Evolutionary conservation across 306 rosid species (phyloP), one percentile per base, ranked within the genome.

Genomic region (Castanospermum australe): DNA sequence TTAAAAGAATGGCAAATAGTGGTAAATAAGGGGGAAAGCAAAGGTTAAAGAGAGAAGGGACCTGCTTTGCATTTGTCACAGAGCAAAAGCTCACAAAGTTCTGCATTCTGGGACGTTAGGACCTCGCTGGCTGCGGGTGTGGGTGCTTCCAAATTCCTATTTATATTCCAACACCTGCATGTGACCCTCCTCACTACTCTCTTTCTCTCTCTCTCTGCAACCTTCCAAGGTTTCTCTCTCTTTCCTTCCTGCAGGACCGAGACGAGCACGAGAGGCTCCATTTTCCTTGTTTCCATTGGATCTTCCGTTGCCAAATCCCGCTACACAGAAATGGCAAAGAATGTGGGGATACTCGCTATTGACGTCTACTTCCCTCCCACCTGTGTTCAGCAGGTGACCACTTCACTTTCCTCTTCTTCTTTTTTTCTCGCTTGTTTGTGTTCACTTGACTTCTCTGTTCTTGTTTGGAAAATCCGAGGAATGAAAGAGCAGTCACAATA

Each of bases 281-380:
- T 30, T 25, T 33, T 41, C 32, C 0, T 51, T n/a, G 22, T 66
- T 57, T 12, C 52, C 25, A 45, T 78, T 67, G 4, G 45, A 69
- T 52, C 39, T 20, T 45, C 33, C 30, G 15, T 17, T 55, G 52
- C 30, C 20, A 54, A 64, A 51, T 70, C 25, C 9, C 33, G 42
- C 35, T 1, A 1, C 38, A 2, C 66, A 36, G 36, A 82, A 83
- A 95, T 95, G 99, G 96, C 91, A 22, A 87, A 90, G 78, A 89
- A 91, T 75, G 99, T 91, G 13, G 99, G 99, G 25, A 90, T 96
- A 83, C 94, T 96, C 89, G 99, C 98, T 67, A 33, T 90, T 61
- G 98, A 96, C 74, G 91, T 96, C 88, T 93, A 93, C 84, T 96
- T 96, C 87, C 99, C 99, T 77, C 93, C 94, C 13, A 74, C 88